Evolutionary conservation across 805 yeast species (phyloP).

Genomic region (Candida jianshihensis): DNA sequence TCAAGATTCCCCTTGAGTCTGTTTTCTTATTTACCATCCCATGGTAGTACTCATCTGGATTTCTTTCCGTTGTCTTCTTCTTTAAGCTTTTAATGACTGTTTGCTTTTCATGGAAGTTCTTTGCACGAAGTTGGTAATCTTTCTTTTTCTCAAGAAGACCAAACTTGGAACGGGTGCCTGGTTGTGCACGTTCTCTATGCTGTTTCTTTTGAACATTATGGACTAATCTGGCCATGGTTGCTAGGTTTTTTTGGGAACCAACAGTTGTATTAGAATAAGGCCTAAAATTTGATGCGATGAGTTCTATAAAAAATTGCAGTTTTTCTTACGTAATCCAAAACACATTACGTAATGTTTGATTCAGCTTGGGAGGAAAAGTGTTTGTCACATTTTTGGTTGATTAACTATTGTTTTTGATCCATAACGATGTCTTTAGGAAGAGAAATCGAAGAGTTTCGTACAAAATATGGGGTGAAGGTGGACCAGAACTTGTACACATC

Average conservation of each 20-base stretch:
- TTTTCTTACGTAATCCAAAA: background rate
- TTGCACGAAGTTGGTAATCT: constrained; percentile 70
- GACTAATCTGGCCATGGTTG: constrained; percentile 63
- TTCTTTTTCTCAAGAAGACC: constrained; percentile 93
- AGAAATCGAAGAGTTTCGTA: background rate
- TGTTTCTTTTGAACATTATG: constrained; percentile 95
- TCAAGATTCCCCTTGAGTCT: constrained; percentile 61
- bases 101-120: constrained; percentile 53
- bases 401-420: no score
- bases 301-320: background rate
- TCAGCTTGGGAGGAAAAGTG: no score
- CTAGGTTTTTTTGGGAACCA: background rate
- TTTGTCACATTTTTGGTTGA: background rate
- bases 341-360: background rate
- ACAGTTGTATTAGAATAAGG: background rate
- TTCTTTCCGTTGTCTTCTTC: constrained; percentile 63
- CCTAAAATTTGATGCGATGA: background rate
- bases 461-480: background rate
- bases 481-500: background rate
- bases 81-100: constrained; percentile 61
- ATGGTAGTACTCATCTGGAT: constrained; percentile 95
- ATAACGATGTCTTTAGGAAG: background rate
- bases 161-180: constrained; percentile 58
- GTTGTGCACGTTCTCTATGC: constrained; percentile 91
- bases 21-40: constrained; percentile 74